phyloP scores from a whole-genome alignment of 495 filamentous ascomycete species.

The Neurospora sp. region DNA sequence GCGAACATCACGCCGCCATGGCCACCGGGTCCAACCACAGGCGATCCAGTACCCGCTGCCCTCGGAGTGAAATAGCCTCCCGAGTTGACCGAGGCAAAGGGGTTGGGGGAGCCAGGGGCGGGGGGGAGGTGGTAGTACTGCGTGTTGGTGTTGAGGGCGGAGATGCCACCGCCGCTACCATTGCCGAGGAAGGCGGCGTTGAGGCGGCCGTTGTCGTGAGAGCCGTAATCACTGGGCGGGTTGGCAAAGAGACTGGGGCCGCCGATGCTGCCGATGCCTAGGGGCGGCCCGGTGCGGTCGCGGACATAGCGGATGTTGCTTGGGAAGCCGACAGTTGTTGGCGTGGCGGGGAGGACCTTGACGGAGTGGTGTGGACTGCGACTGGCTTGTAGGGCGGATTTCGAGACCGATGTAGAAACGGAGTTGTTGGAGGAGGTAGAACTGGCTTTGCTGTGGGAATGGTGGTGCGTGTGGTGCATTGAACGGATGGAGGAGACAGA shows the following conservation, averaged over 20 bases:
- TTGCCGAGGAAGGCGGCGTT: not conserved
- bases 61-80: not conserved
- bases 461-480: slow-evolving; percentile 78
- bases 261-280: slow-evolving; percentile 3
- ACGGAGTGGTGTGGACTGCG: slow-evolving; percentile 80
- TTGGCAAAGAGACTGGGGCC: slow-evolving; percentile 11
- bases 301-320: slow-evolving; percentile 80
- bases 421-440: slow-evolving; percentile 81
- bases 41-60: not conserved
- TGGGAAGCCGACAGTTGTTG: slow-evolving; percentile 68
- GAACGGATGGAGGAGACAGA: slow-evolving; percentile 89
- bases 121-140: not conserved
- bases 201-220: not conserved
- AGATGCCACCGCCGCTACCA: not conserved
- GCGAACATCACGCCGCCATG: slow-evolving; percentile 71
- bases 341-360: slow-evolving; percentile 90
- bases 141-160: not conserved
- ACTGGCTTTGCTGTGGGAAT: slow-evolving; percentile 86
- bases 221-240: slow-evolving; percentile 2
- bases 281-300: slow-evolving; percentile 35
- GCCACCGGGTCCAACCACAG: slow-evolving; percentile 9
- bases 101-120: not conserved
- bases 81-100: slow-evolving; percentile 3
- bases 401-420: slow-evolving; percentile 55
- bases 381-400: slow-evolving; percentile 47